phyloP scores from a whole-genome alignment of 352 stramenopile genomes.

The Phytophthora cajani region DNA sequence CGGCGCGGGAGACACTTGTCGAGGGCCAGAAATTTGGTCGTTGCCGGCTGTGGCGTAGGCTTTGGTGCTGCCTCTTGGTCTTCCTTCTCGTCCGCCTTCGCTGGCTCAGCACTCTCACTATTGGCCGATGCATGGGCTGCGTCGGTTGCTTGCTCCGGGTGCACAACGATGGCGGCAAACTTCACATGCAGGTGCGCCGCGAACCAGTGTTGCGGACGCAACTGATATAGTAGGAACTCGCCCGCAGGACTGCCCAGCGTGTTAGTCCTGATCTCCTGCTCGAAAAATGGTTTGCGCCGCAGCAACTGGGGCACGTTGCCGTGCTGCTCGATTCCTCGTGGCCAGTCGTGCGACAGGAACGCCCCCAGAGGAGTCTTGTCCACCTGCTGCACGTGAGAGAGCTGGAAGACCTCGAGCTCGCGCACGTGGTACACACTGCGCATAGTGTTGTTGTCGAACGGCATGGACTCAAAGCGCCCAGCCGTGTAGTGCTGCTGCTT shows the following conservation, averaged over 20 bases:
- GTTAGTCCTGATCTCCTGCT: slow-evolving; percentile 94
- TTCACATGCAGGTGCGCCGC: slow-evolving; percentile 98
- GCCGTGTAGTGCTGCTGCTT: slow-evolving; percentile 92
- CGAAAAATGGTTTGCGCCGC: slow-evolving; percentile 95
- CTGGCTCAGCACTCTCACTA: slow-evolving; percentile 2
- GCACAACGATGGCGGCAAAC: slow-evolving; percentile 95
- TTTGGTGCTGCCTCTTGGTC: slow-evolving; percentile 17
- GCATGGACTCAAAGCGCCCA: slow-evolving; percentile 89
- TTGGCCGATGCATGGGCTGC: not conserved
- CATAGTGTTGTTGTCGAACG: slow-evolving; percentile 82
- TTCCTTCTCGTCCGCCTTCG: slow-evolving; percentile 3
- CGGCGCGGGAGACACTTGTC: slow-evolving; percentile 98
- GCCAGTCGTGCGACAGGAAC: slow-evolving; percentile 99
- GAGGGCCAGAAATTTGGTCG: slow-evolving; percentile 83
- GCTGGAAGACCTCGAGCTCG: slow-evolving; percentile 93
- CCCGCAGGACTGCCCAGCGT: slow-evolving; percentile 94
- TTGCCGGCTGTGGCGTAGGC: slow-evolving; percentile 17
- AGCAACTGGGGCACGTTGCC: slow-evolving; percentile 93
- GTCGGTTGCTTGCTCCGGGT: slow-evolving; percentile 45
- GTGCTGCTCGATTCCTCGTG: slow-evolving; percentile 95
- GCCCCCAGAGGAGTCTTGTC: slow-evolving; percentile 81
- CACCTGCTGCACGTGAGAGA: slow-evolving; percentile 78
- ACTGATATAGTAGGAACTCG: slow-evolving; percentile 91
- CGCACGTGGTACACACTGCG: slow-evolving; percentile 97
- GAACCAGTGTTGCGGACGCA: slow-evolving; percentile 98